phyloP scores from a whole-genome alignment of 225 moss, liverwort and hornwort species.

The Bryoerythrophyllum caledonicum region DNA sequence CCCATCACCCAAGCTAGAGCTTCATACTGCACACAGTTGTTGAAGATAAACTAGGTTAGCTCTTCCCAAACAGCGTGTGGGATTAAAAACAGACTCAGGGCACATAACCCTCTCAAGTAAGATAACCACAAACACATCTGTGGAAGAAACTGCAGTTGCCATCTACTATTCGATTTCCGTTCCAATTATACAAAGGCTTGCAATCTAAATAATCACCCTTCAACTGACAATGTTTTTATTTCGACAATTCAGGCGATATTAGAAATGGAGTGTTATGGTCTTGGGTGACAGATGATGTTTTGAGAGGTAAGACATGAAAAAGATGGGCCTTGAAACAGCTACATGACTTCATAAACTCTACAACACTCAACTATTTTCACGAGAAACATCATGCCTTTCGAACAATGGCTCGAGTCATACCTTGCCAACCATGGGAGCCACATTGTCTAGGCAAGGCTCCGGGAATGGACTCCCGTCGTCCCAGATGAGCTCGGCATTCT shows the following conservation, averaged over 20 bases:
- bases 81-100: not conserved
- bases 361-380: not conserved
- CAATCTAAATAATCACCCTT: not conserved
- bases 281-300: not conserved
- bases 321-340: not conserved
- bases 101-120: not conserved
- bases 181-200: not conserved
- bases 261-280: not conserved
- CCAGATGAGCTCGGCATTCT: conserved; percentile 48
- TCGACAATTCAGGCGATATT: not conserved
- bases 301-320: not conserved
- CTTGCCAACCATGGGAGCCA: conserved; percentile 97
- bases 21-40: conserved; percentile 65
- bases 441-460: conserved; percentile 84
- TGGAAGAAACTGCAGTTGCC: not conserved
- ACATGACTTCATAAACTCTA: not conserved
- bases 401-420: conserved; percentile 35
- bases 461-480: conserved; percentile 70
- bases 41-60: conserved; percentile 6
- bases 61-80: not conserved
- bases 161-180: not conserved
- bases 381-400: not conserved
- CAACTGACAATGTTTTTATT: not conserved
- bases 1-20: conserved; percentile 70
- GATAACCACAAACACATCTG: not conserved